These are phyloP conservation scores for Suhomyces coccinellae DNA, from an alignment of 1,139 yeast genomes.

Conservation along the genomic window DNA sequence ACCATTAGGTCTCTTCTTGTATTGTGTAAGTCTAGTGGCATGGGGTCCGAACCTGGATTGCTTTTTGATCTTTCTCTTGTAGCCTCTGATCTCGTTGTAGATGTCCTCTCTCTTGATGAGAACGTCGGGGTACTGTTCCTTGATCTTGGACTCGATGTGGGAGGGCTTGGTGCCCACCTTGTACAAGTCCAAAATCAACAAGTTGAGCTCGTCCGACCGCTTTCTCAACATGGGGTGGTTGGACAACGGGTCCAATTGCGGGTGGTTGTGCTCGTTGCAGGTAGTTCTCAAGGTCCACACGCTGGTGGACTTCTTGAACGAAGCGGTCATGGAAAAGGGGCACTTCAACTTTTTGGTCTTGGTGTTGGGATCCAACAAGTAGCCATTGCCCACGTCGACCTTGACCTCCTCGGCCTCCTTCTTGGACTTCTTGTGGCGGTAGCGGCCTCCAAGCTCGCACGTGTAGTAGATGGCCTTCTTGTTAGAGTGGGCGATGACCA, in stretches of 20 bases:
- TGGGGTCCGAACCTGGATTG: slow-evolving; percentile 22
- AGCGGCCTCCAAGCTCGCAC: slow-evolving; percentile 61
- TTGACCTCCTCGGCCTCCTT: slow-evolving; percentile 26
- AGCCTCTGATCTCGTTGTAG: slow-evolving; percentile 59
- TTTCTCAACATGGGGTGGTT: slow-evolving; percentile 61
- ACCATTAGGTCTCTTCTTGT: slow-evolving; percentile 28
- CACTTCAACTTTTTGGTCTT: slow-evolving; percentile 56
- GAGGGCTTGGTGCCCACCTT: slow-evolving; percentile 60
- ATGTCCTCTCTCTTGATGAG: slow-evolving; percentile 58
- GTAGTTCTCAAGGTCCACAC: slow-evolving; percentile 57
- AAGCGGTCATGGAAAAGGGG: slow-evolving; percentile 61
- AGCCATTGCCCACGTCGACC: slow-evolving; percentile 37
- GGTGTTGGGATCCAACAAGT: slow-evolving; percentile 44
- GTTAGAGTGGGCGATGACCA: slow-evolving; percentile 60
- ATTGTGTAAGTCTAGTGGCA: slow-evolving; percentile 13
- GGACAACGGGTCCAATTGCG: slow-evolving; percentile 55
- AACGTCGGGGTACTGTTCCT: slow-evolving; percentile 55
- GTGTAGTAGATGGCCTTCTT: slow-evolving; percentile 61
- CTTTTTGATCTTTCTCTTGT: slow-evolving; percentile 53
- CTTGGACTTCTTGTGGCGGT: slow-evolving; percentile 53
- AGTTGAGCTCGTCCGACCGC: slow-evolving; percentile 53
- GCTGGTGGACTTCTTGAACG: slow-evolving; percentile 48
- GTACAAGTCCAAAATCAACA: slow-evolving; percentile 53
- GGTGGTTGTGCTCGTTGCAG: slow-evolving; percentile 60
- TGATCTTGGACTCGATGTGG: slow-evolving; percentile 53